Evolutionary conservation across 805 yeast genomes (phyloP), one percentile per base, ranked within the genome.

Genomic region (Zygoascus flipseniorum): DNA sequence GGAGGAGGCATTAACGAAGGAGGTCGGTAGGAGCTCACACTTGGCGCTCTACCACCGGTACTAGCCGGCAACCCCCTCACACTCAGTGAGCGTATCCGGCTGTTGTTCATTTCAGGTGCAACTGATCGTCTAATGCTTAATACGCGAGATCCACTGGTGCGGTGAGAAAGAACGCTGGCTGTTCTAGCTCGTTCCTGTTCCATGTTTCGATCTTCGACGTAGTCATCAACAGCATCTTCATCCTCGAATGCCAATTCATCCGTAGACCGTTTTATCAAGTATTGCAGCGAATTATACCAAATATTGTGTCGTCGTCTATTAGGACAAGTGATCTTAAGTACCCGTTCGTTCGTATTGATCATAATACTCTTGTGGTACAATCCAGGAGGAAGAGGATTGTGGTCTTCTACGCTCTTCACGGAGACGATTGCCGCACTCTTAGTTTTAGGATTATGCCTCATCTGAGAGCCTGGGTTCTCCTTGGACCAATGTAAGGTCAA

Each of bases 401-500:
- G 77, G 65, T 92, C 97, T 3, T 80, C 84, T 2, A 89, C 85
- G 56, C 89, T 82, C 62, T 85, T 86, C 32, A 90, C 93, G 8
- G 82, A 77, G 18, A 83, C 66, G 51, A 92, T 89, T 0, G 95
- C 90, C 52, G 88, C 82, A 13, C 93, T 89, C 60, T 83, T 80
- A 2, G 95, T 85, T 62, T 78, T 82, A 32, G 78, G 80, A 2
- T 77, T 76, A 6, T 60, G 56, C 39, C 48, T 52, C 9, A 89
- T 86, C 59, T 85, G 83, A 48, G 85, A 65, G 0, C 84, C 85
- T 0, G 97, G 97, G 63, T 86, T 87, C 11, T 82, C 76, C 5
- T 79, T 76, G 2, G 92, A 83, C 99, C 99, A 92, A 68, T 88
- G 89, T 47, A 92, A 73, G 0, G 96, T 88, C 73, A 89, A 71